A percentile compares a stretch with the other conserved stretches of the same genome.
Conservation (phyloP, 192 early-diverging fungal genomes). For the Phlyctochytrium arcticum region DNA sequence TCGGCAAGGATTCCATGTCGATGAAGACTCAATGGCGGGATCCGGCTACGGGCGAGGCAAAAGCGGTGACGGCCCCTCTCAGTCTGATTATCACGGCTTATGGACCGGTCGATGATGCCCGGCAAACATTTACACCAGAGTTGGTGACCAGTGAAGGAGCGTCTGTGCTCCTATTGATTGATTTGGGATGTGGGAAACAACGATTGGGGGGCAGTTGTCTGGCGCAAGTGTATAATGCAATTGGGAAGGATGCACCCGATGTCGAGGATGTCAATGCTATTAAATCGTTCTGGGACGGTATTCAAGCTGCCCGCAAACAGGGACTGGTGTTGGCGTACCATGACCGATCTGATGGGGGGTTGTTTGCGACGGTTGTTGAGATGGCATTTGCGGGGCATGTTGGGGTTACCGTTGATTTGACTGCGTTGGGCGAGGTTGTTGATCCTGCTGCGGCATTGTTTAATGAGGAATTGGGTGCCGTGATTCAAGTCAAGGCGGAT, state of each 20-base stretch:
- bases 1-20: slow-evolving; percentile 99
- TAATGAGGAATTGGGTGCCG: slow-evolving; percentile 97
- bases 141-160: slow-evolving; percentile 47
- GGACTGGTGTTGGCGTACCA: slow-evolving; percentile 87
- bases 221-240: slow-evolving; percentile 88
- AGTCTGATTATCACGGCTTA: slow-evolving; percentile 92
- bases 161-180: slow-evolving; percentile 78
- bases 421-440: slow-evolving; percentile 31
- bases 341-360: slow-evolving; percentile 97
- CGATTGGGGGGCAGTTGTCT: slow-evolving; percentile 92
- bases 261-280: slow-evolving; percentile 69
- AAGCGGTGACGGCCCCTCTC: slow-evolving; percentile 80
- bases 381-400: slow-evolving; percentile 97
- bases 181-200: slow-evolving; percentile 76
- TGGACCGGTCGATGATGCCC: slow-evolving; percentile 79
- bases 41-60: slow-evolving; percentile 34
- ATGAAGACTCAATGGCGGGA: slow-evolving; percentile 93
- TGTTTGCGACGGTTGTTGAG: slow-evolving; percentile 87
- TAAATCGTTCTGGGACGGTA: slow-evolving; percentile 72
- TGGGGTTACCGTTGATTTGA: slow-evolving; percentile 69
- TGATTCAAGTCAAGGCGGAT: slow-evolving; percentile 73
- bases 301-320: slow-evolving; percentile 54
- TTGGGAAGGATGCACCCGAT: slow-evolving; percentile 82
- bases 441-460: slow-evolving; percentile 69
- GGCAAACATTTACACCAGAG: slow-evolving; percentile 87